Conservation (phyloP, 768 basidiomycete species). For the Cystofilobasidium capitatum region DNA sequence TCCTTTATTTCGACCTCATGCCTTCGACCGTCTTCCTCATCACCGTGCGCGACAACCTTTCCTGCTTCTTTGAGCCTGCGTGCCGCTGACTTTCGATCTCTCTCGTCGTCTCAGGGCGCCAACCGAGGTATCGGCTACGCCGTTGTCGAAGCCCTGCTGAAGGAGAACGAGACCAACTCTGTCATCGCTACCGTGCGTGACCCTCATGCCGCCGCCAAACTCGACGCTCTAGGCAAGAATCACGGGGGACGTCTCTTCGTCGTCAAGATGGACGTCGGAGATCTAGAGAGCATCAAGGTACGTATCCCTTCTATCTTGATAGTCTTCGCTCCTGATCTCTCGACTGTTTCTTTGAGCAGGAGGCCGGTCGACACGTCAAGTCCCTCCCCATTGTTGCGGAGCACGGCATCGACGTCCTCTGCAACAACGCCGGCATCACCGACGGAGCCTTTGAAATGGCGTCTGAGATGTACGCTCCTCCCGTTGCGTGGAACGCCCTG, state of each 20-base stretch:
- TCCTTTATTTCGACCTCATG: no score
- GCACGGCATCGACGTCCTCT: constrained; percentile 9
- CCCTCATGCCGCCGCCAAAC: not conserved
- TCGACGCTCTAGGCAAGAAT: not conserved
- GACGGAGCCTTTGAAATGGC: not conserved
- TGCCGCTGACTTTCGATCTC: not conserved
- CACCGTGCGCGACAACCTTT: constrained; percentile 8
- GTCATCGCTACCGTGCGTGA: not conserved
- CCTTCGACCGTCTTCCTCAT: not conserved
- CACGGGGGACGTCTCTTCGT: not conserved
- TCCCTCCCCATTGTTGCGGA: not conserved
- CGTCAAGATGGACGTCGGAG: constrained; percentile 8
- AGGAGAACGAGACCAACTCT: not conserved
- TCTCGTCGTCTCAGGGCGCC: not conserved
- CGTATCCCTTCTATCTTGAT: no score
- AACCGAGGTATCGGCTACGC: constrained; percentile 12
- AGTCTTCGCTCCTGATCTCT: not conserved
- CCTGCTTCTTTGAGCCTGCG: not conserved
- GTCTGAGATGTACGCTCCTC: not conserved
- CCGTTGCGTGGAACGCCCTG: no score
- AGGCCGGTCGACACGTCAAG: not conserved
- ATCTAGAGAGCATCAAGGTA: constrained; percentile 5
- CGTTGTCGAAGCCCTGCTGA: not conserved
- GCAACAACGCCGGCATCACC: constrained; percentile 2
- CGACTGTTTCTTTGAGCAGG: no score